phyloP scores from a whole-genome alignment of 2,329 filamentous ascomycete species.

The Tolypocladium guangdongense region DNA sequence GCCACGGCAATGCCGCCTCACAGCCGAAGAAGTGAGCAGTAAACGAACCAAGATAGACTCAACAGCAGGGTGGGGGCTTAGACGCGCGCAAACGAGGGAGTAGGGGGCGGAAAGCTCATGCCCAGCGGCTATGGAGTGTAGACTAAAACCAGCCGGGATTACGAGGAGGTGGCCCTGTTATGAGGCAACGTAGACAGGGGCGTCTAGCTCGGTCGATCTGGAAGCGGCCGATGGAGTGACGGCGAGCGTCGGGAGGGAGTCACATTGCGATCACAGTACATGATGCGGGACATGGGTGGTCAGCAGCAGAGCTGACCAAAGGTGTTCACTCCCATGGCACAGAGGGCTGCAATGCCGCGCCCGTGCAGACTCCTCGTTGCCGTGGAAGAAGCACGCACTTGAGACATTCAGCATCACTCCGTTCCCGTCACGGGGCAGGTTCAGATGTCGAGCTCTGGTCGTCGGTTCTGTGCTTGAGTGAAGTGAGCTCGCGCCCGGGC shows the following conservation, averaged over 20 bases:
- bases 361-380: background rate
- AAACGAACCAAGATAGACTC: background rate
- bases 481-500: no score
- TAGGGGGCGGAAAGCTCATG: background rate
- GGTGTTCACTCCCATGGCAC: conserved; percentile 3
- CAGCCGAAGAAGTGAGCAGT: background rate
- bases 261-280: background rate
- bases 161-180: background rate
- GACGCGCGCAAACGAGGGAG: background rate
- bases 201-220: no score
- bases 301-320: background rate
- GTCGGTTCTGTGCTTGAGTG: background rate
- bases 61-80: background rate
- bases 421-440: background rate
- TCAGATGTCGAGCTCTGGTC: background rate
- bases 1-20: background rate
- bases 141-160: background rate
- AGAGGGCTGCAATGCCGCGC: background rate
- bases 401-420: background rate
- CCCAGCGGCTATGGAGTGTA: background rate
- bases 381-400: background rate
- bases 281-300: background rate
- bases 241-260: background rate
- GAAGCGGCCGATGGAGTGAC: background rate
- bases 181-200: background rate